phyloP scores from a whole-genome alignment of 2,329 filamentous ascomycete species.

The Fusarium penzigii region DNA sequence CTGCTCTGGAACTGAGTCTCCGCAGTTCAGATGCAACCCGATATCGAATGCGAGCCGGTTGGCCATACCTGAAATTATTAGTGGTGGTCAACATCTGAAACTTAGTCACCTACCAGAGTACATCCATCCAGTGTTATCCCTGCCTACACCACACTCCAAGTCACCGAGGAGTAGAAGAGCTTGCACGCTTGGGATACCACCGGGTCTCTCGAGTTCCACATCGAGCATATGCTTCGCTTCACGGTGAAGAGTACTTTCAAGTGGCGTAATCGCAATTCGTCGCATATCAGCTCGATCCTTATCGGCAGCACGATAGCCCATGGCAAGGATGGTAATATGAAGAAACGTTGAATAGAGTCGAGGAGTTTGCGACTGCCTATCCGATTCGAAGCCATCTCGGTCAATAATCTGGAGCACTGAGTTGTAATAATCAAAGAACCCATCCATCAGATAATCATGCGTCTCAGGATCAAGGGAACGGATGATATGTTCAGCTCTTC shows the following conservation, averaged over 20 bases:
- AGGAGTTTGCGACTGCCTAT: slow-evolving; percentile 45
- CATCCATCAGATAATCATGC: slow-evolving; percentile 52
- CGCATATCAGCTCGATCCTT: slow-evolving; percentile 49
- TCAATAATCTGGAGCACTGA: slow-evolving; percentile 50
- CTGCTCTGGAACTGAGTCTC: slow-evolving; percentile 43
- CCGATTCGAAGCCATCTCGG: slow-evolving; percentile 49
- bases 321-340: slow-evolving; percentile 52
- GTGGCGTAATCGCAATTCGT: slow-evolving; percentile 44
- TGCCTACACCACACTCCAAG: slow-evolving; percentile 53
- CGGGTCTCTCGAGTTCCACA: slow-evolving; percentile 52
- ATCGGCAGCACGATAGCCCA: slow-evolving; percentile 54
- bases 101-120: slow-evolving; percentile 45
- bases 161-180: slow-evolving; percentile 53
- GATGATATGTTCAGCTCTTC: slow-evolving; percentile 50
- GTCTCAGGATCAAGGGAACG: slow-evolving; percentile 46
- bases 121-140: slow-evolving; percentile 57
- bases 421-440: slow-evolving; percentile 56
- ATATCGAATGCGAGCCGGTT: slow-evolving; percentile 48
- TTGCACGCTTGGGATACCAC: slow-evolving; percentile 53
- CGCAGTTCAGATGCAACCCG: slow-evolving; percentile 50
- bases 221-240: slow-evolving; percentile 58
- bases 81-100: not conserved
- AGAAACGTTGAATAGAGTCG: slow-evolving; percentile 55
- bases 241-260: slow-evolving; percentile 53
- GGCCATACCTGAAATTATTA: slow-evolving; percentile 37